Evolutionary conservation across 164 flowering plant genomes (phyloP).

Genomic region (grape (Vitis vinifera)): ASM3070453v1 NC_081810.1:5844501-5845000

Average conservation of each 20-base stretch:
- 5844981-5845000: slow-evolving; percentile 64
- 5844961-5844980: slow-evolving; percentile 61
- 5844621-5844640: slow-evolving; percentile 49
- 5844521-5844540: no score
- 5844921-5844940: not conserved
- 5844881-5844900: slow-evolving; percentile 11
- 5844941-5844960: slow-evolving; percentile 35
- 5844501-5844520: no score
- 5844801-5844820: not conserved
- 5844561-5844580: slow-evolving; percentile 1
- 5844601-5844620: not conserved
- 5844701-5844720: not conserved
- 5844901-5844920: slow-evolving; percentile 4
- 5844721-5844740: slow-evolving; percentile 12
- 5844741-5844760: not conserved
- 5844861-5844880: slow-evolving; percentile 5
- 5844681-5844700: not conserved
- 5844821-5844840: not conserved
- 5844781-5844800: not conserved
- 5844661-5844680: not conserved
- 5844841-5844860: not conserved
- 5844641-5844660: slow-evolving; percentile 46
- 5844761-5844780: not conserved
- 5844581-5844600: not conserved
- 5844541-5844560: slow-evolving; percentile 4